These are phyloP conservation scores for Sordariomycetes sp. DNA, from an alignment of 2,329 filamentous ascomycete species.

Conservation along the genomic window DNA sequence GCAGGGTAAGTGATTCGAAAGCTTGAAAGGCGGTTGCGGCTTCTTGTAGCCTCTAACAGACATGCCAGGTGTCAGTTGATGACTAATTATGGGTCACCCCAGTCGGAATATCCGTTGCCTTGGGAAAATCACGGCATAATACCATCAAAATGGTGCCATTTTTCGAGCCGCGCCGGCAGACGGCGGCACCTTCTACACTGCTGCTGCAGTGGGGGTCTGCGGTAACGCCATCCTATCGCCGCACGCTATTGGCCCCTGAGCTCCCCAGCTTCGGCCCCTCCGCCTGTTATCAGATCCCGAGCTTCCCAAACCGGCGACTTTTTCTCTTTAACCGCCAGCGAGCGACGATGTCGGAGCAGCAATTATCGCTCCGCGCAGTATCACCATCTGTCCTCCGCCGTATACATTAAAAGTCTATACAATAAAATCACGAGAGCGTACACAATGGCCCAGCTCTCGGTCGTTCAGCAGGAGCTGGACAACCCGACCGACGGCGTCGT, in stretches of 20 bases:
- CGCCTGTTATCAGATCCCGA: background rate
- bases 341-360: background rate
- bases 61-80: too few species aligned
- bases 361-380: background rate
- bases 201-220: background rate
- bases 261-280: background rate
- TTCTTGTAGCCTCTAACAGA: too few species aligned
- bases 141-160: too few species aligned
- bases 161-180: background rate
- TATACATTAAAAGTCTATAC: background rate
- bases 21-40: too few species aligned
- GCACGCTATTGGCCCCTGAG: background rate
- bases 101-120: too few species aligned
- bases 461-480: constrained; percentile 2
- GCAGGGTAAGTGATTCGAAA: too few species aligned
- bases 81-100: too few species aligned
- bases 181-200: background rate
- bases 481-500: constrained; percentile 23
- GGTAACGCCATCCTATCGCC: background rate
- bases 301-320: background rate
- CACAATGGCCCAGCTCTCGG: background rate
- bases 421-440: background rate
- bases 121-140: too few species aligned
- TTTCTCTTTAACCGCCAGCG: background rate
- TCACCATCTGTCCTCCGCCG: background rate